A percentile compares a stretch with the other conserved stretches of the same genome.
These are phyloP conservation scores for Penicillium vulpinum DNA, from an alignment of 2,329 filamentous ascomycete species.

Conservation along the genomic window DNA sequence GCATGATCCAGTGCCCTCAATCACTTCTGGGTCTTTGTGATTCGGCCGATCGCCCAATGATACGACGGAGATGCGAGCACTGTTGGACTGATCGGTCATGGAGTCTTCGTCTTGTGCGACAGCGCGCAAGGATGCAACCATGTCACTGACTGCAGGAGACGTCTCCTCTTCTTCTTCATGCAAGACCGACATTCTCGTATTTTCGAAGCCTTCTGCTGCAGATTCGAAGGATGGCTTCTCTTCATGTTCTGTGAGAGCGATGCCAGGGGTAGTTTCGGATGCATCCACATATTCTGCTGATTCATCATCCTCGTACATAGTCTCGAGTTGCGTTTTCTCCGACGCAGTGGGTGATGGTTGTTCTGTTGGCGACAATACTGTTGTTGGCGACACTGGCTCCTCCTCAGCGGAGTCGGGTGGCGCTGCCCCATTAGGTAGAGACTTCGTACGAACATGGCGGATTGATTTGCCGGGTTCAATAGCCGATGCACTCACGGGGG, in stretches of 20 bases:
- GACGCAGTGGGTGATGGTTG: conserved; percentile 27
- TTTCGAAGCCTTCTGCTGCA: conserved; percentile 12
- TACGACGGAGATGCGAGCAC: conserved; percentile 21
- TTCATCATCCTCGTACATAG: conserved; percentile 42
- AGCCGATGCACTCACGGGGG: conserved; percentile 26
- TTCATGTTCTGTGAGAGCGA: conserved; percentile 20
- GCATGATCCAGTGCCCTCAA: conserved; percentile 35
- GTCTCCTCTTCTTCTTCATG: conserved; percentile 24
- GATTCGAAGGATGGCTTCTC: conserved; percentile 7
- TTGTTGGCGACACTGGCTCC: conserved; percentile 12
- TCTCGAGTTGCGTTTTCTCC: conserved; percentile 35
- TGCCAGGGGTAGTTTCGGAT: conserved; percentile 18
- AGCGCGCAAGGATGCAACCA: conserved; percentile 21
- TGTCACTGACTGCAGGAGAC: conserved; percentile 16
- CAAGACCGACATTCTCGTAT: conserved; percentile 22
- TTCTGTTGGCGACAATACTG: conserved; percentile 16
- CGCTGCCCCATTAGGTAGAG: conserved; percentile 47
- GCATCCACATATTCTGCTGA: conserved; percentile 25
- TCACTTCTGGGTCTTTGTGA: conserved; percentile 26
- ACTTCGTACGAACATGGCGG: conserved; percentile 49
- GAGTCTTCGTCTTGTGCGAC: conserved; percentile 19
- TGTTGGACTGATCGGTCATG: conserved; percentile 21
- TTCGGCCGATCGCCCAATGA: conserved; percentile 23
- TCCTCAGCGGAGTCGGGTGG: conserved; percentile 17
- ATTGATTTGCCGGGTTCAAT: conserved; percentile 26